Evolutionary conservation across 2,329 filamentous ascomycete genomes (phyloP).

Genomic region (Stenocarpella maydis): DNA sequence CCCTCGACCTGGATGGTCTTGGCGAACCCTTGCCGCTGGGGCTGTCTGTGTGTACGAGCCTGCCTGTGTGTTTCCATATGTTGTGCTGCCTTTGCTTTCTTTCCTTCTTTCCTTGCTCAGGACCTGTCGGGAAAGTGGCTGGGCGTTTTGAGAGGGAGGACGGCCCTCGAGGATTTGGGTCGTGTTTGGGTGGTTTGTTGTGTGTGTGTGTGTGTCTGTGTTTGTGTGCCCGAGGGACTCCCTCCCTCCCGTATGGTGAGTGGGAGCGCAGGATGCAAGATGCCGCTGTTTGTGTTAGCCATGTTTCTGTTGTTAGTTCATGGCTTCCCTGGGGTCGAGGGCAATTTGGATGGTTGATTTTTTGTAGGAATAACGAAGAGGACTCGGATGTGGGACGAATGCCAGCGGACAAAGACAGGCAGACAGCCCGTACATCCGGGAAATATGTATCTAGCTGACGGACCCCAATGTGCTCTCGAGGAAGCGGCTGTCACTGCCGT

Average conservation of each 20-base stretch:
- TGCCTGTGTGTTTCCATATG: not conserved
- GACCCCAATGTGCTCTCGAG: not conserved
- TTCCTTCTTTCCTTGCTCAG: no score
- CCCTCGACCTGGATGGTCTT: not conserved
- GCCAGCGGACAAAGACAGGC: not conserved
- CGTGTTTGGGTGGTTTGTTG: no score
- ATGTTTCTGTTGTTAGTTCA: slow-evolving; percentile 28
- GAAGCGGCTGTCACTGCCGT: not conserved
- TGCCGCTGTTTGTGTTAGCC: slow-evolving; percentile 29
- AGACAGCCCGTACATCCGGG: not conserved
- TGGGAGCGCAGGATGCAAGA: slow-evolving; percentile 25
- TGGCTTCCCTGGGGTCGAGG: not conserved
- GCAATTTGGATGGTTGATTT: not conserved
- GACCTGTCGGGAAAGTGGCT: no score
- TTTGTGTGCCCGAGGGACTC: slow-evolving; percentile 11
- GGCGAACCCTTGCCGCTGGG: not conserved
- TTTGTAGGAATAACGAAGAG: no score
- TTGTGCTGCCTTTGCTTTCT: not conserved
- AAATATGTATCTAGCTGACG: slow-evolving; percentile 5
- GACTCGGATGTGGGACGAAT: no score
- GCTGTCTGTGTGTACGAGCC: not conserved
- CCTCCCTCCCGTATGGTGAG: not conserved
- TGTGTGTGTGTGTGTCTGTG: not conserved
- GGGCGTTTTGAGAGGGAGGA: not conserved
- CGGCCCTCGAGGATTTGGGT: not conserved